Evolutionary conservation across 306 rosid genomes (phyloP).

Genomic region (Sphenostylis stenocarpa): DNA sequence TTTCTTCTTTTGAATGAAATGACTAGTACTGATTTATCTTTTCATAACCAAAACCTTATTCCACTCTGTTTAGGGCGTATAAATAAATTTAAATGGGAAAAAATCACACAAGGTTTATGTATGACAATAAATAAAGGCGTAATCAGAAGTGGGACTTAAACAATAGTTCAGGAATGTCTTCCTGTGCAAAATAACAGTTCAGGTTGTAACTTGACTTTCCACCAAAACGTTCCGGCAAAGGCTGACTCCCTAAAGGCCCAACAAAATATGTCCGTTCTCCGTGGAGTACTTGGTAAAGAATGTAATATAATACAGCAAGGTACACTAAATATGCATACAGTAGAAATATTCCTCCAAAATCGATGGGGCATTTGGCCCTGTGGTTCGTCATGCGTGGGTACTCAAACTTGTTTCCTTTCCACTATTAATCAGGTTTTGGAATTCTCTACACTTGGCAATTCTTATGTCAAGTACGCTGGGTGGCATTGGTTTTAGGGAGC

Average conservation of each 20-base stretch:
- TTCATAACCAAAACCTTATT: too few relatives aligned
- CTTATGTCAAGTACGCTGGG: conserved; percentile 71
- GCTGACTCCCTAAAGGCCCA: not conserved
- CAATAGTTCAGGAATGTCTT: not conserved
- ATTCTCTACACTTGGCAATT: conserved; percentile 55
- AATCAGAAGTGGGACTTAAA: not conserved
- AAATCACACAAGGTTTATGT: too few relatives aligned
- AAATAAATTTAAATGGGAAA: too few relatives aligned
- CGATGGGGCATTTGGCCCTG: conserved; percentile 26
- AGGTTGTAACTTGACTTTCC: not conserved
- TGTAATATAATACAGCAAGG: conserved; percentile 5
- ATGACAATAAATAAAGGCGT: not conserved
- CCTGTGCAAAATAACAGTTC: too few relatives aligned
- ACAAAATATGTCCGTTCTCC: not conserved
- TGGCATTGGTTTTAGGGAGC: conserved; percentile 60
- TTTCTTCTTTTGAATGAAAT: too few relatives aligned
- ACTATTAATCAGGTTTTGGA: conserved; percentile 46
- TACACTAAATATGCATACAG: conserved; percentile 6
- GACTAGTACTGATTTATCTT: too few relatives aligned
- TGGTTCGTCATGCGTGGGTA: conserved; percentile 32
- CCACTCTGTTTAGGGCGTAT: too few relatives aligned
- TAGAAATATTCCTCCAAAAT: conserved; percentile 28
- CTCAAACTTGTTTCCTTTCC: conserved; percentile 37
- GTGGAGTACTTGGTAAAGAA: not conserved
- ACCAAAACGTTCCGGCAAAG: not conserved